These are phyloP conservation scores for Hippophae rhamnoides DNA, from an alignment of 306 rosid genomes.

Conservation along the genomic window DNA sequence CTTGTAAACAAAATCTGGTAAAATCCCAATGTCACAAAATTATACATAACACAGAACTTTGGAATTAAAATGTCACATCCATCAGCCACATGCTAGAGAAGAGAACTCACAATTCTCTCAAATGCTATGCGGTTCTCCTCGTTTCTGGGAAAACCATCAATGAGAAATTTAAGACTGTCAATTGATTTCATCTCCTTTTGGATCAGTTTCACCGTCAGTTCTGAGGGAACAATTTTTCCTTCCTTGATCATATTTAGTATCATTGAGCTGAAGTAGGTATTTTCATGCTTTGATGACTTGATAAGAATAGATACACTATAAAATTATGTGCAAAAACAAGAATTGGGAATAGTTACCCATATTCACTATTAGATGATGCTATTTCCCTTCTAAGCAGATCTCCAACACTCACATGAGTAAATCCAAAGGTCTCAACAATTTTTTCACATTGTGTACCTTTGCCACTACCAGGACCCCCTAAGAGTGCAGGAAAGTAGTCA, in stretches of 20 bases:
- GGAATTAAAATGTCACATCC: background rate
- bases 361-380: constrained; percentile 39
- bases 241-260: constrained; percentile 59
- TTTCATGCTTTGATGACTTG: constrained; percentile 16
- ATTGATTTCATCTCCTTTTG: constrained; percentile 68
- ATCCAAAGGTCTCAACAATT: constrained; percentile 74
- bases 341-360: constrained; percentile 45
- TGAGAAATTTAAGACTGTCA: constrained; percentile 57
- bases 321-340: constrained; percentile 14
- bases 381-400: constrained; percentile 87
- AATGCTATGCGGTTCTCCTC: constrained; percentile 86
- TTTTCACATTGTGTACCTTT: constrained; percentile 88
- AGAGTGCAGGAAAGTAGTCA: constrained; percentile 14
- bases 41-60: background rate
- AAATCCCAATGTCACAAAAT: no score
- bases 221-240: constrained; percentile 90
- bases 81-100: constrained; percentile 13
- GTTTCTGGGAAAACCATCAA: constrained; percentile 88
- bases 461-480: constrained; percentile 97
- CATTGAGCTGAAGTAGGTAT: constrained; percentile 53
- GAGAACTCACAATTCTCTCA: constrained; percentile 62
- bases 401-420: constrained; percentile 92
- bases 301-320: background rate
- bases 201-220: constrained; percentile 65
- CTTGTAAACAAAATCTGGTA: no score